Conservation (phyloP, 1,284 basidiomycete genomes). For the Salmacisia buchloeana region DNA sequence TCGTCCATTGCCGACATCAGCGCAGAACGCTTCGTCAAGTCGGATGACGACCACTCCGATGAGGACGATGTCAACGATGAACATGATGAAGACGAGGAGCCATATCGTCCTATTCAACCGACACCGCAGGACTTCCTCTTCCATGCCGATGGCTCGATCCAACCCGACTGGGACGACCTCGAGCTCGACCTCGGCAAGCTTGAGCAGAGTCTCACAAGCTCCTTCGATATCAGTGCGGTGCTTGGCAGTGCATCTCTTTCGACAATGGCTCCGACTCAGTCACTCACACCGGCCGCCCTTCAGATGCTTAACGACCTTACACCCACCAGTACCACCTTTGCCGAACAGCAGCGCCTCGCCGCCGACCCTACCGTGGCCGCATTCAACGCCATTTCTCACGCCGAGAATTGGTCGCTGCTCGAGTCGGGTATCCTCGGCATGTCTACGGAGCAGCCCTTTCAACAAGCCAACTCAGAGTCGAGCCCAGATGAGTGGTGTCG, state of each 20-base stretch:
- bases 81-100: neutral
- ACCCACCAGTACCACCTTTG: neutral
- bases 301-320: neutral
- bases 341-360: neutral
- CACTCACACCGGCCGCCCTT: neutral
- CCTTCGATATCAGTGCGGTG: neutral
- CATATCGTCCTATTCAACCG: neutral
- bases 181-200: conserved; percentile 10
- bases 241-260: neutral
- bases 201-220: conserved; percentile 12
- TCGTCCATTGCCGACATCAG: neutral
- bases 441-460: neutral
- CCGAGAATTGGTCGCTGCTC: neutral
- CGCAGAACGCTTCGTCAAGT: neutral
- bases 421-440: neutral
- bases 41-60: neutral
- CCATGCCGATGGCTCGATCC: conserved; percentile 1
- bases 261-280: neutral
- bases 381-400: neutral
- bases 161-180: conserved; percentile 13
- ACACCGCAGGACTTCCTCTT: neutral
- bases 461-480: too few species aligned
- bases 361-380: neutral
- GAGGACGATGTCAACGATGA: neutral
- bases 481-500: neutral